Base-by-base conservation (phyloP, 257 asterid genomes). In the Solanum sparsipilum region DNA sequence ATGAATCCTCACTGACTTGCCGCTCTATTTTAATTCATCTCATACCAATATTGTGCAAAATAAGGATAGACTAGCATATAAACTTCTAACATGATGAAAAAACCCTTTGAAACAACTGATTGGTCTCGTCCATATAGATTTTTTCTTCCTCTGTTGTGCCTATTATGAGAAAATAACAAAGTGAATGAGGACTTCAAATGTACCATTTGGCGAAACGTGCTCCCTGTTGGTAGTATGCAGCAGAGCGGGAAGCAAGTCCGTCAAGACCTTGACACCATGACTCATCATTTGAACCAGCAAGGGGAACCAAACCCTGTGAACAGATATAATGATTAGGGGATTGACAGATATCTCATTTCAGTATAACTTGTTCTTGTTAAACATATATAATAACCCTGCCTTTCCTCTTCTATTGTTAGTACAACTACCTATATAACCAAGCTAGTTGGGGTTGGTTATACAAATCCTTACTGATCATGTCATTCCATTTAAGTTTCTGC, bases 201-300 rank as follows among this genome's bases (percentile, higher is more conserved):
- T 74, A 74, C 98, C 99, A 96, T 95, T 96, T 96, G 91, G 98
- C 98, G 25, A 96, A 96, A 75, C 98, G 99, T 60, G 99, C 99
- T 67, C 99, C 99, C 92, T 95, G 98, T 89, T 96, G 96, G 93
- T 96, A 96, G 93, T 96, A 96, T 85, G 99, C 98, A 85, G 98
- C 99, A n/a, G 97, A 87, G 67, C 98, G 98, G 15, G 99, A 96
- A 88, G 98, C 99, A 87, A 96, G 99, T n/a, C 99, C 99, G 31
- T 96, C 99, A n/a, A 96, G 96, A 79, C 98, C 98, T 89, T 95
- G 98, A 95, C 99, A 96, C 99, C 99, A 96, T 0, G 98, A 96
- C 94, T 96, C 99, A 67, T 95, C 95, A 82, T 95, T 96, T 60
- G 99, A 96, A 85, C 99, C 99, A 91, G 92, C 94, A 67, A 96